Conservation (phyloP, 2,329 filamentous ascomycete species). For the Lasiodiplodia sp. region DNA sequence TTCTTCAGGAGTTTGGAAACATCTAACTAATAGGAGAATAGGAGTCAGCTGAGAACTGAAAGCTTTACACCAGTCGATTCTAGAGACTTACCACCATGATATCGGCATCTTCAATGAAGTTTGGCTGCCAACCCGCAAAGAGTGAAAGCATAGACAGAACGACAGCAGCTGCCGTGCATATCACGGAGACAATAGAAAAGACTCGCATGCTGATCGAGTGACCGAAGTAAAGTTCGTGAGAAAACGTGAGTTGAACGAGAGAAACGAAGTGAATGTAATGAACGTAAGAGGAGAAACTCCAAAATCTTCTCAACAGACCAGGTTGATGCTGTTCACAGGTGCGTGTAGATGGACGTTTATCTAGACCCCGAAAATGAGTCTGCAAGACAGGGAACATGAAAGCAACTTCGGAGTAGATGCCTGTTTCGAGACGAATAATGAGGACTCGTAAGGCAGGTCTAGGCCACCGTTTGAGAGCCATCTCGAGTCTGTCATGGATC, state of each 20-base stretch:
- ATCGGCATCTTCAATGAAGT: conserved; percentile 63
- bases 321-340: neutral
- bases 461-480: neutral
- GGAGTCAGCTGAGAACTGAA: neutral
- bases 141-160: conserved; percentile 67
- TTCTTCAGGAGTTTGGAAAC: conserved; percentile 57
- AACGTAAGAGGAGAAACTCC: neutral
- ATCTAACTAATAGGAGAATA: conserved; percentile 52
- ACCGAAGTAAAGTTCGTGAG: neutral
- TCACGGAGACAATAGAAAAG: conserved; percentile 57
- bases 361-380: neutral
- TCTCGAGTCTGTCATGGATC: neutral
- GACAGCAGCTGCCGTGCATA: conserved; percentile 61
- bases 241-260: neutral
- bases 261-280: neutral
- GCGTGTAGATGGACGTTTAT: neutral
- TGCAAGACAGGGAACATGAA: neutral
- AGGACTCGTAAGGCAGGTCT: neutral
- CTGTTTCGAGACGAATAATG: conserved; percentile 1
- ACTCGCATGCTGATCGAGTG: conserved; percentile 54
- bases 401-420: neutral
- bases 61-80: neutral
- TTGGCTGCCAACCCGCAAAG: conserved; percentile 65
- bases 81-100: conserved; percentile 59
- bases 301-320: neutral